Base-by-base conservation (phyloP, 2,329 filamentous ascomycete genomes). In the Cordyceps militaris region DNA sequence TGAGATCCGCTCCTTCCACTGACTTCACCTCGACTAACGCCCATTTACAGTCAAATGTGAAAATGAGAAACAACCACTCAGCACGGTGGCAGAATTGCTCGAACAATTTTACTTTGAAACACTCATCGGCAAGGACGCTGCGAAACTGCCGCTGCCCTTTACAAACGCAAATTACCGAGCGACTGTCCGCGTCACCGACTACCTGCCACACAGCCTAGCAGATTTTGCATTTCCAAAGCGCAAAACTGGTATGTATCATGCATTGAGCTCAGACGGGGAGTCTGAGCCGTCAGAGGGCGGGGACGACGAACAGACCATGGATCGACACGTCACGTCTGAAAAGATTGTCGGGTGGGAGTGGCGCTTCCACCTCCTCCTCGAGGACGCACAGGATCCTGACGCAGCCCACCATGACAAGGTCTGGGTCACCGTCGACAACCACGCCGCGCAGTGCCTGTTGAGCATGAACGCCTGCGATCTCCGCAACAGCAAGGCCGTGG, bases 151-250 rank as follows among this genome's bases (percentile, higher is more conserved):
- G n/a, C 64, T 92, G 0, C 89, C 91, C 0, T 96, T 96, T 65
- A 78, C 85, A 58, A 91, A 92, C 66, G 74, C 80, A 58, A 88
- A 84, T 43, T 91, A 91, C 67, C 82, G 84, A 48, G 76, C 83
- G 23, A 77, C 80, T 34, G 85, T 89, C 36, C 86, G 89, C n/a
- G 86, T 96, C 1, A 80, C 96, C 36, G 89, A 96, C 71, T 97
- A 89, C 69, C 83, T 80, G 59, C 93, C 93, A 0, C 72, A 77
- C 2, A 77, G 78, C 1, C 73, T 97, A 1, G 80, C 85, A 61
- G 83, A 93, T 59, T 97, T 97, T 68, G 76, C 87, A 3, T 71
- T 69, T 30, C 75, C 76, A 56, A 74, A 72, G 42, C 74, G 74
- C 59, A 63, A 61, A 23, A 54, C 51, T 3, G 72, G 69, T 21